Percentiles rank a stretch among this genome's conserved stretches.
Evolutionary conservation across 2,329 filamentous ascomycete species (phyloP).

Genomic region (Lachnellula cervina): DNA sequence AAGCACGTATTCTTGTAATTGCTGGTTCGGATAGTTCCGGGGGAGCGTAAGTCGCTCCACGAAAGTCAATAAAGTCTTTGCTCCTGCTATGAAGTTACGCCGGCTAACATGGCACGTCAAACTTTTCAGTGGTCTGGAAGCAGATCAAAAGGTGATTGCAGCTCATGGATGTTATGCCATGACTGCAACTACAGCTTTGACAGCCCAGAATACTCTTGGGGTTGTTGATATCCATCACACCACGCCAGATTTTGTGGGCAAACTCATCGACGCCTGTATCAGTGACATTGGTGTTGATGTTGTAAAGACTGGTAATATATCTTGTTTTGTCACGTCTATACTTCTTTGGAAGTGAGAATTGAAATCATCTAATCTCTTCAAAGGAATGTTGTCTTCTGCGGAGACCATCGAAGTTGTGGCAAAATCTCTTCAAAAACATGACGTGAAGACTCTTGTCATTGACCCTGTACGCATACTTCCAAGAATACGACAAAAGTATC

Average conservation of each 20-base stretch:
- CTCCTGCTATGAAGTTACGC: not conserved
- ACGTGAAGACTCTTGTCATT: slow-evolving; percentile 57
- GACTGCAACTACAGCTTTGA: slow-evolving; percentile 91
- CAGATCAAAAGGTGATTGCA: slow-evolving; percentile 90
- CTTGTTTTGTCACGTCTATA: not conserved
- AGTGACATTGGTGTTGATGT: slow-evolving; percentile 84
- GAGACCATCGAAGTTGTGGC: slow-evolving; percentile 66
- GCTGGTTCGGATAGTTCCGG: slow-evolving; percentile 72
- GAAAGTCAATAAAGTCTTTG: slow-evolving; percentile 7
- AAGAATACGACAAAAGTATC: not conserved
- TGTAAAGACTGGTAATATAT: slow-evolving; percentile 72
- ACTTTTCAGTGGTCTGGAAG: slow-evolving; percentile 72
- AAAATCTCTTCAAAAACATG: slow-evolving; percentile 53
- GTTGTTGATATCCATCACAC: slow-evolving; percentile 77
- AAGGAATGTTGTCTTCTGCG: slow-evolving; percentile 77
- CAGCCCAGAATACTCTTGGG: slow-evolving; percentile 89
- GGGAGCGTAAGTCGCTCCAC: slow-evolving; percentile 59
- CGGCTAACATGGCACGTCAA: slow-evolving; percentile 8
- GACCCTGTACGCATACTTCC: slow-evolving; percentile 57
- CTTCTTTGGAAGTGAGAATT: not conserved
- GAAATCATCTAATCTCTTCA: slow-evolving; percentile 9
- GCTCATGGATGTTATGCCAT: slow-evolving; percentile 93
- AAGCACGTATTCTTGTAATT: slow-evolving; percentile 58
- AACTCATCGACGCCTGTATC: slow-evolving; percentile 80
- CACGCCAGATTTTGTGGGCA: slow-evolving; percentile 71